Percentiles rank a stretch among this genome's conserved stretches.
These are phyloP conservation scores for Pyrenochaeta sp. DNA, from an alignment of 2,329 filamentous ascomycete species.

Conservation along the genomic window DNA sequence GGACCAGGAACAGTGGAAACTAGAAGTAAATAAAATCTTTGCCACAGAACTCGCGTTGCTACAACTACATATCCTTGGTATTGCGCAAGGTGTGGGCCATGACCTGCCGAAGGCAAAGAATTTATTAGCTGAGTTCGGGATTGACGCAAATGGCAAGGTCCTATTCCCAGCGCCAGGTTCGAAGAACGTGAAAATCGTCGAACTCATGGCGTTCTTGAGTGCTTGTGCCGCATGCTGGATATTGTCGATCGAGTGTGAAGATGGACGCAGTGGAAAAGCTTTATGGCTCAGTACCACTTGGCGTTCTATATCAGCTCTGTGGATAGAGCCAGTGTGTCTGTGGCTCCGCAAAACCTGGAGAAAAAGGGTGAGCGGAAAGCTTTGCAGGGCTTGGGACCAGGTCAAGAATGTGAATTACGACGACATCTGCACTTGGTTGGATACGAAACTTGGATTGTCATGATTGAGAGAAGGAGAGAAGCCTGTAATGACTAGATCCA, in stretches of 20 bases:
- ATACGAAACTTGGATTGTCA: too few species aligned
- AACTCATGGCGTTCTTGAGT: not conserved
- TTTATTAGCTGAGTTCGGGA: not conserved
- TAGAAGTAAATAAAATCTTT: slow-evolving; percentile 15
- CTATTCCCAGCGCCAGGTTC: slow-evolving; percentile 1
- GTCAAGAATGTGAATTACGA: too few species aligned
- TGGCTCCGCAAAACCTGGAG: too few species aligned
- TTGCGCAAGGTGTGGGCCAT: slow-evolving; percentile 16
- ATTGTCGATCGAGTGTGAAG: not conserved
- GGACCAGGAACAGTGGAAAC: slow-evolving; percentile 17
- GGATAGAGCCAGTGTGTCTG: too few species aligned
- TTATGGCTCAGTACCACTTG: too few species aligned
- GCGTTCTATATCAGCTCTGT: too few species aligned
- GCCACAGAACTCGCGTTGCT: slow-evolving; percentile 10
- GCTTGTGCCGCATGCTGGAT: not conserved
- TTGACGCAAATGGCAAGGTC: slow-evolving; percentile 8
- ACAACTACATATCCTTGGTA: slow-evolving; percentile 11
- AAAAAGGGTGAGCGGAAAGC: not conserved
- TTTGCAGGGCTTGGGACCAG: not conserved
- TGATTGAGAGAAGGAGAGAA: too few species aligned
- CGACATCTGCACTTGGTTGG: too few species aligned
- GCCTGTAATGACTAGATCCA: too few species aligned
- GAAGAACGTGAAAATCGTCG: slow-evolving; percentile 2
- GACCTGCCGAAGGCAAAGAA: slow-evolving; percentile 10
- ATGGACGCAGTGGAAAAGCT: too few species aligned